These are phyloP conservation scores for Niveomyces coronatus DNA, from an alignment of 2,329 filamentous ascomycete species.

Conservation along the genomic window DNA sequence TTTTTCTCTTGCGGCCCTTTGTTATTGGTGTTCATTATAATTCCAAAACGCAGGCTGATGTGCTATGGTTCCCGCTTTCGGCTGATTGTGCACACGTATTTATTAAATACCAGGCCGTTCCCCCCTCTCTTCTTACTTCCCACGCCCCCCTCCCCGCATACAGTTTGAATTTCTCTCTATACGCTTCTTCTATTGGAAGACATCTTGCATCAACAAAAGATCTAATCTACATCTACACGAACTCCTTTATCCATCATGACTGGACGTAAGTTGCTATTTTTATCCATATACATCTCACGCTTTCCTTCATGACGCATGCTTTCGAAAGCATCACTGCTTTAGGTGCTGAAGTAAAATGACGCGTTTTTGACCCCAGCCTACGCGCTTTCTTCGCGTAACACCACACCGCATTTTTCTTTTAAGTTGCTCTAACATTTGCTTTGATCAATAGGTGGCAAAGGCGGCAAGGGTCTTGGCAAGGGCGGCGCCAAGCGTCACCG, in stretches of 20 bases:
- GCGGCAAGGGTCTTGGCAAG: slow-evolving; percentile 96
- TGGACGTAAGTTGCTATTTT: slow-evolving; percentile 45
- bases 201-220: slow-evolving; percentile 17
- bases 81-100: slow-evolving; percentile 31
- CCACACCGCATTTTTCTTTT: too few species aligned
- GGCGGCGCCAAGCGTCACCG: slow-evolving; percentile 97
- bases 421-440: slow-evolving; percentile 23
- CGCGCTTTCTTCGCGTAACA: background rate
- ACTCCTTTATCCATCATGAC: slow-evolving; percentile 37
- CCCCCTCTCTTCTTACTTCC: slow-evolving; percentile 12
- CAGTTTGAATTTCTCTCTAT: slow-evolving; percentile 13
- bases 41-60: slow-evolving; percentile 12
- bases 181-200: slow-evolving; percentile 15
- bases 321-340: background rate
- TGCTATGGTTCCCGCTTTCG: slow-evolving; percentile 19
- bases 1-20: background rate
- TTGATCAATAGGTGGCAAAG: slow-evolving; percentile 64
- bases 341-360: slow-evolving; percentile 9
- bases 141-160: slow-evolving; percentile 12
- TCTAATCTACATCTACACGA: slow-evolving; percentile 14
- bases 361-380: slow-evolving; percentile 1
- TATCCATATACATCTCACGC: slow-evolving; percentile 3
- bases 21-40: background rate
- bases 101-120: slow-evolving; percentile 19
- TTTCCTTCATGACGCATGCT: slow-evolving; percentile 7